Conservation (phyloP, 306 rosid species). For the Ziziphus jujuba region DNA sequence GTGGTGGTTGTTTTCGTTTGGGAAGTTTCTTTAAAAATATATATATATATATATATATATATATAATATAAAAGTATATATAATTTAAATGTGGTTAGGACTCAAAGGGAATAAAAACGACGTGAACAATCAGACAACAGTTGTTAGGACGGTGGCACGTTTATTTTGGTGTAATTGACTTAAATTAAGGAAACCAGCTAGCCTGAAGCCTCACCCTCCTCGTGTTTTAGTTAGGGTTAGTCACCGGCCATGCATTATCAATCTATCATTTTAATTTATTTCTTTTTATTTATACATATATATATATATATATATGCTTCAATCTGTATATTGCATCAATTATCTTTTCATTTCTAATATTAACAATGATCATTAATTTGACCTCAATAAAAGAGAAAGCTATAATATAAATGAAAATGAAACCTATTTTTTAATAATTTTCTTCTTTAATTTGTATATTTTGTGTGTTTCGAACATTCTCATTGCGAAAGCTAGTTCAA, state of each 20-base stretch:
- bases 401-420: too few species aligned
- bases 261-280: background rate
- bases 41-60: slow-evolving; percentile 4
- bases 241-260: slow-evolving; percentile 41
- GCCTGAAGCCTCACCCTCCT: slow-evolving; percentile 14
- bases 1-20: too few species aligned
- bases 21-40: background rate
- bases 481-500: too few species aligned
- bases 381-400: too few species aligned
- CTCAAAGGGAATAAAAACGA: slow-evolving; percentile 32
- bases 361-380: too few species aligned
- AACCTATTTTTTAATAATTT: too few species aligned
- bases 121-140: slow-evolving; percentile 45
- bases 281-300: background rate
- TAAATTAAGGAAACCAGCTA: slow-evolving; percentile 9
- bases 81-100: slow-evolving; percentile 18
- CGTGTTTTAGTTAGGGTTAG: slow-evolving; percentile 59
- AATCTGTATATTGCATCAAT: too few species aligned
- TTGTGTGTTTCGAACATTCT: too few species aligned
- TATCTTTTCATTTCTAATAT: too few species aligned
- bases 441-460: too few species aligned
- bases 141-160: slow-evolving; percentile 37
- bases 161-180: slow-evolving; percentile 19
- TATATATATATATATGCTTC: too few species aligned
- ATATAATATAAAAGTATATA: too few species aligned